phyloP scores from a whole-genome alignment of 768 basidiomycete species.

The Pisolithus sp. region DNA sequence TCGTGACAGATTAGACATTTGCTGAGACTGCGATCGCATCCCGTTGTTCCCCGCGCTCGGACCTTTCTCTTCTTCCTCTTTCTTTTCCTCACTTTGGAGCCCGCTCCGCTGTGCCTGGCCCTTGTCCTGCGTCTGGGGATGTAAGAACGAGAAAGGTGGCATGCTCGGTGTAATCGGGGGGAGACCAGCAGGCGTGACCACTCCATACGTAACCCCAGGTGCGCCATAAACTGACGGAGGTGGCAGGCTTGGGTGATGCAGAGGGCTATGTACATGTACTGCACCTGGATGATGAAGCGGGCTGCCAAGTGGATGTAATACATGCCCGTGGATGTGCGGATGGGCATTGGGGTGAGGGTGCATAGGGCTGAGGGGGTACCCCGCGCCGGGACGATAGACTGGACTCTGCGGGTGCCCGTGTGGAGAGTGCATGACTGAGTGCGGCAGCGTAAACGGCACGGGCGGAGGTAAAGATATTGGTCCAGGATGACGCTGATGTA shows the following conservation, averaged over 20 bases:
- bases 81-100: not conserved
- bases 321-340: not conserved
- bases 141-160: slow-evolving; percentile 87
- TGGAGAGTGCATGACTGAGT: slow-evolving; percentile 27
- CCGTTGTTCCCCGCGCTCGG: slow-evolving; percentile 7
- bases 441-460: slow-evolving; percentile 38
- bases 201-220: slow-evolving; percentile 22
- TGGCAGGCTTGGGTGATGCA: slow-evolving; percentile 24
- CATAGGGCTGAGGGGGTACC: slow-evolving; percentile 23
- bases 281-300: slow-evolving; percentile 23
- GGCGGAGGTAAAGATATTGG: slow-evolving; percentile 65
- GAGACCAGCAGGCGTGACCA: slow-evolving; percentile 71
- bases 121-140: slow-evolving; percentile 34
- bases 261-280: slow-evolving; percentile 25
- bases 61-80: slow-evolving; percentile 1
- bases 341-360: slow-evolving; percentile 10
- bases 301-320: slow-evolving; percentile 25
- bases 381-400: slow-evolving; percentile 29
- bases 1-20: not conserved
- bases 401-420: slow-evolving; percentile 34
- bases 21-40: slow-evolving; percentile 5
- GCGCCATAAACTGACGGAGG: slow-evolving; percentile 8
- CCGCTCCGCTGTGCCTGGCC: slow-evolving; percentile 14
- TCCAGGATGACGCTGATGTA: slow-evolving; percentile 56
- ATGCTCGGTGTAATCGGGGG: slow-evolving; percentile 95